Evolutionary conservation across 331 rosid genomes (phyloP).

Genomic region (Pyracantha coccinea): DNA sequence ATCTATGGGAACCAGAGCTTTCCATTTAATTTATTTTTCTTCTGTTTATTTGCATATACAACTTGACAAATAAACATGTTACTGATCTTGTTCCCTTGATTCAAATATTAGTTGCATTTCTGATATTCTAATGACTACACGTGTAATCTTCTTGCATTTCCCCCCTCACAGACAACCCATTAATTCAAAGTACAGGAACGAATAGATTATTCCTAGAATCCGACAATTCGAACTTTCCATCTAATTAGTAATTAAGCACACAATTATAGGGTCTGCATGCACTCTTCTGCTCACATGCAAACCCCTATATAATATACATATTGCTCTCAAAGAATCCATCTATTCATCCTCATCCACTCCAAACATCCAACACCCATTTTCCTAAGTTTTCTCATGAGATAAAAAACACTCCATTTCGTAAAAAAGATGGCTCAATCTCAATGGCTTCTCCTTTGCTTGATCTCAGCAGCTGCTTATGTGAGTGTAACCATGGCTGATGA

Average conservation of each 20-base stretch:
- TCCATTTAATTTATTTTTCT: conserved; percentile 1
- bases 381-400: too few relatives aligned
- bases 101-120: conserved; percentile 43
- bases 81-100: conserved; percentile 60
- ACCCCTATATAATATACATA: conserved; percentile 7
- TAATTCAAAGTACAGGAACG: conserved; percentile 3
- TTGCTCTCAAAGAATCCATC: too few relatives aligned
- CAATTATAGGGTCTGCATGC: conserved; percentile 26
- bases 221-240: conserved; percentile 34
- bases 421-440: conserved; percentile 30
- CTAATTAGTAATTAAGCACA: conserved; percentile 20
- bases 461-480: conserved; percentile 31
- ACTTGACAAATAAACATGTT: conserved; percentile 37
- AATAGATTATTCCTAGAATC: conserved; percentile 17
- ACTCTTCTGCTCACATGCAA: neutral
- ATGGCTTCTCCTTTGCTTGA: conserved; percentile 31
- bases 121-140: conserved; percentile 39
- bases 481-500: conserved; percentile 21
- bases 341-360: too few relatives aligned
- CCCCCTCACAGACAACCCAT: conserved; percentile 37
- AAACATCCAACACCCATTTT: too few relatives aligned
- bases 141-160: conserved; percentile 26
- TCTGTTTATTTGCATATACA: neutral
- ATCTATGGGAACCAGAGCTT: conserved; percentile 2
- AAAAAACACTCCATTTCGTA: neutral